Evolutionary conservation across 345 rosid species (phyloP).

Genomic region (Theobroma cacao): DNA sequence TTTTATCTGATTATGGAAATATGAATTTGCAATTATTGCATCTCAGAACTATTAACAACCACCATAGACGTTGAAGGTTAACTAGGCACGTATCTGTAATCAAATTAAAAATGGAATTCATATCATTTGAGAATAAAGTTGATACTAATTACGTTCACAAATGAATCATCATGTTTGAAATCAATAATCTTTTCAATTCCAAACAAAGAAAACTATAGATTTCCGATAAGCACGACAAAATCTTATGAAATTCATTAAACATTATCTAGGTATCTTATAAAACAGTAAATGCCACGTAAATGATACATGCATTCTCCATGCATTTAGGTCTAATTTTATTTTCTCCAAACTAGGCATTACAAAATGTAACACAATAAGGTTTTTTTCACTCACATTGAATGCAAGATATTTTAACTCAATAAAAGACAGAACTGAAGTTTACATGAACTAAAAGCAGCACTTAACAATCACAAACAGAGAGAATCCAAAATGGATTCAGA

Average conservation of each 20-base stretch:
- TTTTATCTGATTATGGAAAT: not conserved
- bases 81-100: not conserved
- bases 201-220: conserved; percentile 4
- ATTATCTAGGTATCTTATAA: not conserved
- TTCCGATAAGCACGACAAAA: not conserved
- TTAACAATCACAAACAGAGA: not conserved
- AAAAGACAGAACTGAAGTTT: not conserved
- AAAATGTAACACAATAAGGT: not conserved
- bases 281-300: not conserved
- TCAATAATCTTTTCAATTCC: not conserved
- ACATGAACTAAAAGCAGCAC: not conserved
- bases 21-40: not conserved
- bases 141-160: not conserved
- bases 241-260: not conserved
- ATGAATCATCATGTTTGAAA: not conserved
- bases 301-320: not conserved
- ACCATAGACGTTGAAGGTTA: not conserved
- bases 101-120: not conserved
- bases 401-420: not conserved
- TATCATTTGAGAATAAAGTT: not conserved
- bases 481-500: not conserved
- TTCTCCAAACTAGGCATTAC: not conserved
- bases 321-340: not conserved
- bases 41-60: not conserved
- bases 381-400: no score